Conservation (phyloP, 768 basidiomycete genomes). For the Pholiota molesta region DNA sequence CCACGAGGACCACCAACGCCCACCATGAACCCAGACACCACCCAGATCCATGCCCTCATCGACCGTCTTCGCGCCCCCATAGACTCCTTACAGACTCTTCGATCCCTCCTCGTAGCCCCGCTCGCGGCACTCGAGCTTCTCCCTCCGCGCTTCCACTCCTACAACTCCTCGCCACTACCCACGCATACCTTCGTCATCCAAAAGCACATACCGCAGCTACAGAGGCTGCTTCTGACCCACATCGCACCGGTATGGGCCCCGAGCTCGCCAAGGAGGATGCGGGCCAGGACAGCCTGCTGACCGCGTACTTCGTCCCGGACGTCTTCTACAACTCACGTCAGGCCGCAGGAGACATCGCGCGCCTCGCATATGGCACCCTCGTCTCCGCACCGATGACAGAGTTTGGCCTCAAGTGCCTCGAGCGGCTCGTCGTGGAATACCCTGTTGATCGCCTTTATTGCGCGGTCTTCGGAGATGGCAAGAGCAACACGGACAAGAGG, state of each 20-base stretch:
- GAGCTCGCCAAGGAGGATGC: slow-evolving; percentile 35
- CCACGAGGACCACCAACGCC: too few species aligned
- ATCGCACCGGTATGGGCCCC: slow-evolving; percentile 73
- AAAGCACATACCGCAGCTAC: slow-evolving; percentile 58
- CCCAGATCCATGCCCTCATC: slow-evolving; percentile 40
- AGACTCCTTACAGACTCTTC: slow-evolving; percentile 49
- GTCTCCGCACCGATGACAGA: slow-evolving; percentile 49
- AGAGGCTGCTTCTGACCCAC: slow-evolving; percentile 63
- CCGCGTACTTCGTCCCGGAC: slow-evolving; percentile 79
- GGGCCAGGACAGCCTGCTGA: slow-evolving; percentile 38
- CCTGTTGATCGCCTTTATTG: slow-evolving; percentile 68
- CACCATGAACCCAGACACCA: too few species aligned
- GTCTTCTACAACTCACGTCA: slow-evolving; percentile 52
- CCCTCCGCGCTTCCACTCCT: slow-evolving; percentile 54
- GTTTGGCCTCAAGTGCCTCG: slow-evolving; percentile 56
- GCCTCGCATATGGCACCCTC: slow-evolving; percentile 68
- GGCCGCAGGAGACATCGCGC: slow-evolving; percentile 53
- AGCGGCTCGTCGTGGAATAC: slow-evolving; percentile 59
- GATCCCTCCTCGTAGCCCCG: slow-evolving; percentile 57
- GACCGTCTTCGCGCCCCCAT: slow-evolving; percentile 32
- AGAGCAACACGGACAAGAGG: slow-evolving; percentile 19
- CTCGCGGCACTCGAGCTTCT: slow-evolving; percentile 61
- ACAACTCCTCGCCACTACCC: slow-evolving; percentile 43
- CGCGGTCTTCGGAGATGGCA: slow-evolving; percentile 41
- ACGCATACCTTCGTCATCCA: slow-evolving; percentile 25